Conservation (phyloP, 2,329 filamentous ascomycete genomes). For the Colletotrichum tropicicola region DNA sequence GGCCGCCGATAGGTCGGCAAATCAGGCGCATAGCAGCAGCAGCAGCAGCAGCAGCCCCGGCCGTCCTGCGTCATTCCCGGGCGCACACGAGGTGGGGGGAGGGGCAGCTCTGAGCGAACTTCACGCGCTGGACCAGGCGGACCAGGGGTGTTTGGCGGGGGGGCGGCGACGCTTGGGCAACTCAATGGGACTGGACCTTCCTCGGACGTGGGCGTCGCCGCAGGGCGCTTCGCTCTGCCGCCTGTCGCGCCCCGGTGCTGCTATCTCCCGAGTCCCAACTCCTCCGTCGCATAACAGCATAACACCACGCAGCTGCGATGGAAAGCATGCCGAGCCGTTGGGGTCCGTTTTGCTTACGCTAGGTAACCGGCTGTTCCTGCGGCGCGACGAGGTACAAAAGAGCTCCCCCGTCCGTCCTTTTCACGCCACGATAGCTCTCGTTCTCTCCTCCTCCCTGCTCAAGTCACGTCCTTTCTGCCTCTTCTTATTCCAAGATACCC, state of each 20-base stretch:
- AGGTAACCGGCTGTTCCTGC: neutral
- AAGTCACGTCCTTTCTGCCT: neutral
- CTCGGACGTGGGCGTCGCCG: neutral
- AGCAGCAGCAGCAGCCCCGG: neutral
- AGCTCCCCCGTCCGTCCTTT: neutral
- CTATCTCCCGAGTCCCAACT: too few species aligned
- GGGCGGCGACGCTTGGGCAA: conserved; percentile 2
- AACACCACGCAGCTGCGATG: too few species aligned
- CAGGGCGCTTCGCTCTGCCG: neutral
- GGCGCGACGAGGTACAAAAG: conserved; percentile 19
- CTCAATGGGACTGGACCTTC: conserved; percentile 27
- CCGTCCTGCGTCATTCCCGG: conserved; percentile 22
- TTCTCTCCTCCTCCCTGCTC: neutral
- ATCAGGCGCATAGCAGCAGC: neutral
- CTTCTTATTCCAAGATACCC: conserved; percentile 7
- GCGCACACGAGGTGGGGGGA: conserved; percentile 24
- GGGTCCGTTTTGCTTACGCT: neutral
- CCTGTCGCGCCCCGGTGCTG: too few species aligned
- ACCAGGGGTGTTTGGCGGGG: conserved; percentile 11
- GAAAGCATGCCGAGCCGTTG: conserved; percentile 7
- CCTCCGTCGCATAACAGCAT: too few species aligned
- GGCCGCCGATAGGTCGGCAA: conserved; percentile 10
- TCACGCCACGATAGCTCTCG: neutral
- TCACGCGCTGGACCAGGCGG: neutral
- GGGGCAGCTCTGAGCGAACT: conserved; percentile 13